phyloP scores from a whole-genome alignment of 306 rosid genomes.

The Oemleria cerasiformis region DNA sequence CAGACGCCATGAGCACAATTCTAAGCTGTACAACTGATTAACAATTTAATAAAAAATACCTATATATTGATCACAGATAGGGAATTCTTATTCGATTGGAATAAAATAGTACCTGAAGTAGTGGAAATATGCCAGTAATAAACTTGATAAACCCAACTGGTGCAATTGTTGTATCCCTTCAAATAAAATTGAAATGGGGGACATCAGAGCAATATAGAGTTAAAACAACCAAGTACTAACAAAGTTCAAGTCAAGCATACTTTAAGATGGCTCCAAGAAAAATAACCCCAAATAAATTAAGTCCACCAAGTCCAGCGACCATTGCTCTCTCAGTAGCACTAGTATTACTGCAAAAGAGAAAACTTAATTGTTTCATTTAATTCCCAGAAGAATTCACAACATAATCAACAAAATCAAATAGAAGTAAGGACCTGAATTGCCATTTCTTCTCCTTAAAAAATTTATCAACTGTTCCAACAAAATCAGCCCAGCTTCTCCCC shows the following conservation, averaged over 20 bases:
- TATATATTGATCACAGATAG: constrained; percentile 8
- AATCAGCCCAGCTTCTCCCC: constrained; percentile 91
- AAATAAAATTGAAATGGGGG: constrained; percentile 27
- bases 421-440: constrained; percentile 72
- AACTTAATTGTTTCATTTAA: constrained; percentile 21
- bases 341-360: constrained; percentile 56
- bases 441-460: constrained; percentile 77
- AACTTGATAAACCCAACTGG: constrained; percentile 81
- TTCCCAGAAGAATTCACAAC: constrained; percentile 19
- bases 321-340: constrained; percentile 68
- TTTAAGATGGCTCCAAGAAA: constrained; percentile 91
- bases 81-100: constrained; percentile 17
- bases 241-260: constrained; percentile 45
- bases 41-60: not conserved
- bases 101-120: constrained; percentile 69
- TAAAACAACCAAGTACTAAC: constrained; percentile 21
- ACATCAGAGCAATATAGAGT: constrained; percentile 20
- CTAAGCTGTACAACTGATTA: not conserved
- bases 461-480: constrained; percentile 79
- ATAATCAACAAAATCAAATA: not conserved
- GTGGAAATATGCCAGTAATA: constrained; percentile 76
- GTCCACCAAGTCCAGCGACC: constrained; percentile 90
- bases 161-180: constrained; percentile 62
- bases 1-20: not conserved
- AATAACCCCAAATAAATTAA: constrained; percentile 90